Evolutionary conservation across 2,329 filamentous ascomycete genomes (phyloP).

Genomic region (Venturia carpophila): DNA sequence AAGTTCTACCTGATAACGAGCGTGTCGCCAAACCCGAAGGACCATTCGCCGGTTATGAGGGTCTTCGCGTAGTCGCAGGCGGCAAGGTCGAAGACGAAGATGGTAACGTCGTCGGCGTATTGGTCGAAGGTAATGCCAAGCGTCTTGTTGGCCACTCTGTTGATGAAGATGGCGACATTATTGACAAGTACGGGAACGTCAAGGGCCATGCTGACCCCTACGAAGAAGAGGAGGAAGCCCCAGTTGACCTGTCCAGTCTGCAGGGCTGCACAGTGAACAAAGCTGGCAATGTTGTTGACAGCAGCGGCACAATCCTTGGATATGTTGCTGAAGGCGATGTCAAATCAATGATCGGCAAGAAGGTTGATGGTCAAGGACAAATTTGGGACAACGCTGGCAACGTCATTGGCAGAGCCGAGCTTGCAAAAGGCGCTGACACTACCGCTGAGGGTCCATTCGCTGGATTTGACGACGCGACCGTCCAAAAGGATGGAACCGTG

Average conservation of each 20-base stretch:
- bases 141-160: conserved; percentile 64
- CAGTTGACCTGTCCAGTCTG: conserved; percentile 51
- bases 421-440: conserved; percentile 45
- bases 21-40: conserved; percentile 52
- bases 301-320: conserved; percentile 50
- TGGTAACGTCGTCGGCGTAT: conserved; percentile 65
- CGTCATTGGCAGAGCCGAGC: conserved; percentile 51
- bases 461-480: conserved; percentile 49
- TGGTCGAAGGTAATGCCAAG: conserved; percentile 64
- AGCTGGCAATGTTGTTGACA: conserved; percentile 53
- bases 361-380: conserved; percentile 55
- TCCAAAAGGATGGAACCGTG: conserved; percentile 52
- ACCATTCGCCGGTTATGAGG: conserved; percentile 59
- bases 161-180: conserved; percentile 74
- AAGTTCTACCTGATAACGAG: conserved; percentile 51
- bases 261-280: conserved; percentile 58
- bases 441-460: conserved; percentile 51
- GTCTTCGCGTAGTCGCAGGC: conserved; percentile 59
- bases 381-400: conserved; percentile 58
- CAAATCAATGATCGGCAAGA: conserved; percentile 50
- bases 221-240: conserved; percentile 40
- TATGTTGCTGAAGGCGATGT: conserved; percentile 51
- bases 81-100: conserved; percentile 69
- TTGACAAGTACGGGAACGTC: conserved; percentile 64
- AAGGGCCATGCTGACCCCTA: conserved; percentile 53